Conservation (phyloP, 768 basidiomycete species). For the Phaeolepiota aurea region DNA sequence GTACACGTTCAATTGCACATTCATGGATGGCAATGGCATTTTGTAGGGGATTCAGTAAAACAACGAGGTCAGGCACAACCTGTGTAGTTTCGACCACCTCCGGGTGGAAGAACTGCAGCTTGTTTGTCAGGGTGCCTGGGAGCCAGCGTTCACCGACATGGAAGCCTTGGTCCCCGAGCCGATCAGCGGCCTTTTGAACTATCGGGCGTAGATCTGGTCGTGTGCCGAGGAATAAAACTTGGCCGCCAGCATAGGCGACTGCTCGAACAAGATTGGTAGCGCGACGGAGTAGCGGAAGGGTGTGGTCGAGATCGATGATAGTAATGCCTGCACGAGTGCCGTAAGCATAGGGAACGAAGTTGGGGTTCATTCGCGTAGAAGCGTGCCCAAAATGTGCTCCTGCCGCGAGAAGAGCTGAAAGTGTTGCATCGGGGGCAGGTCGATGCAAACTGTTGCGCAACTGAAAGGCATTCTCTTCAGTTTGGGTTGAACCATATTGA, state of each 20-base stretch:
- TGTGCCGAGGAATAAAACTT: constrained; percentile 87
- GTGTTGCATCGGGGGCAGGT: constrained; percentile 62
- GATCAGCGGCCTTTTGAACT: constrained; percentile 71
- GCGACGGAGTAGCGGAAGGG: constrained; percentile 83
- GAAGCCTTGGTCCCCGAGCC: constrained; percentile 75
- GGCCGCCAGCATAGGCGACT: constrained; percentile 73
- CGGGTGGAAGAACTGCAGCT: constrained; percentile 60
- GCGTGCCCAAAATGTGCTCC: constrained; percentile 94
- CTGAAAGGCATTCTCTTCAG: constrained; percentile 57
- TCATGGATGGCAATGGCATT: constrained; percentile 86
- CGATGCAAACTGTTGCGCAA: constrained; percentile 63
- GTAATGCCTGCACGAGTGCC: constrained; percentile 85
- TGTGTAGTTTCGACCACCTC: constrained; percentile 43
- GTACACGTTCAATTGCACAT: constrained; percentile 82
- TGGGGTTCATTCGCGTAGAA: constrained; percentile 75
- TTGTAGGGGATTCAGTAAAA: constrained; percentile 85
- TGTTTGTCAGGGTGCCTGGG: constrained; percentile 92
- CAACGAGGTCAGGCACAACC: constrained; percentile 76
- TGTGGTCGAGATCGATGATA: constrained; percentile 92
- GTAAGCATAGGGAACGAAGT: constrained; percentile 88
- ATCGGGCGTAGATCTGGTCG: constrained; percentile 68
- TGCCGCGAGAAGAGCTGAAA: constrained; percentile 85
- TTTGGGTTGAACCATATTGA: constrained; percentile 73
- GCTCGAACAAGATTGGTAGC: constrained; percentile 84
- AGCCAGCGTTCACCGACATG: constrained; percentile 87